Conservation (phyloP, 2,329 filamentous ascomycete genomes). For the Corinectria fuckeliana region DNA sequence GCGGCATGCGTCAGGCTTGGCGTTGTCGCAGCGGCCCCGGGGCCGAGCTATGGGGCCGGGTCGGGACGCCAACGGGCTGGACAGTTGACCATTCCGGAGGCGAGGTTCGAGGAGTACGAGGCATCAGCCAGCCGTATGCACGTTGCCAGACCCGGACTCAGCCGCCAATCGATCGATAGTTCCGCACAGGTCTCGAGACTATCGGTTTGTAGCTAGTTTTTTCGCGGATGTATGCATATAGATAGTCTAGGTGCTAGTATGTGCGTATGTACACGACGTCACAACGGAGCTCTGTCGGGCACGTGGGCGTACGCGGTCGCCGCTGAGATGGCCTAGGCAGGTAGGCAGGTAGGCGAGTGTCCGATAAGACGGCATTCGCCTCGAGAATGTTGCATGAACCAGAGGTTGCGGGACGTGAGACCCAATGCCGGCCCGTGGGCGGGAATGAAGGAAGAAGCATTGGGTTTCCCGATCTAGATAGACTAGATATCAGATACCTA, state of each 20-base stretch:
- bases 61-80: background rate
- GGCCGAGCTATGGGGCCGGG: conserved; percentile 8
- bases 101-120: background rate
- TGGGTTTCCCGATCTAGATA: too few species aligned
- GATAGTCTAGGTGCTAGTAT: too few species aligned
- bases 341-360: background rate
- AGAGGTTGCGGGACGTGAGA: background rate
- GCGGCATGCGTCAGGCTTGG: conserved; percentile 8
- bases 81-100: background rate
- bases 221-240: too few species aligned
- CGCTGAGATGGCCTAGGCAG: conserved; percentile 4
- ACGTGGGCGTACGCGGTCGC: background rate
- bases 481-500: too few species aligned
- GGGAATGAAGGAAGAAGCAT: background rate
- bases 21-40: conserved; percentile 10
- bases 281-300: background rate
- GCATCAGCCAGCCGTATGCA: background rate
- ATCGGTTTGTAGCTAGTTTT: background rate
- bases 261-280: background rate
- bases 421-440: background rate
- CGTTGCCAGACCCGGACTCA: too few species aligned
- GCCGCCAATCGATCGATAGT: too few species aligned
- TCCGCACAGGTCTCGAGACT: too few species aligned
- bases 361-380: background rate
- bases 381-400: background rate